Evolutionary conservation across 495 filamentous ascomycete genomes (phyloP).

Genomic region (Usnea hakonensis): DNA sequence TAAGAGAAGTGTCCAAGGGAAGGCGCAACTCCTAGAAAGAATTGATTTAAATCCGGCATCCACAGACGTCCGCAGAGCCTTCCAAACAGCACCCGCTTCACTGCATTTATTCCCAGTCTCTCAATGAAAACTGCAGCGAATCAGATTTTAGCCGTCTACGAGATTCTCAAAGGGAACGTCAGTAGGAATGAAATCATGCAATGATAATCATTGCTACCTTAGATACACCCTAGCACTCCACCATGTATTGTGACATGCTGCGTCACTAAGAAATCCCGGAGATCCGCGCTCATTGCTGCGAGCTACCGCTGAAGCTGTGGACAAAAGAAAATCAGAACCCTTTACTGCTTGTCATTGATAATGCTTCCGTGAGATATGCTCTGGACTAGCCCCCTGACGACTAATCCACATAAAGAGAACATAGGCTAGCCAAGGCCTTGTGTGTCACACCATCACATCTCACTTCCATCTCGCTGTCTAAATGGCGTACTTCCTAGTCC

Average conservation of each 20-base stretch:
- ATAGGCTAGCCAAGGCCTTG: constrained; percentile 2
- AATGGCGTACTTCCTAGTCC: constrained; percentile 98
- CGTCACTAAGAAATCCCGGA: constrained; percentile 1
- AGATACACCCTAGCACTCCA: constrained; percentile 17
- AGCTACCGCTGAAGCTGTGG: constrained; percentile 4
- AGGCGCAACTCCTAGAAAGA: neutral
- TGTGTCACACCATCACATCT: neutral
- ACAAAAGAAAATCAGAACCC: constrained; percentile 11
- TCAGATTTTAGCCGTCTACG: neutral
- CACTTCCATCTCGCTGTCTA: constrained; percentile 31
- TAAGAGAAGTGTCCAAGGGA: neutral
- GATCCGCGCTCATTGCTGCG: constrained; percentile 11
- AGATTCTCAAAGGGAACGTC: neutral
- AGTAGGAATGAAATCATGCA: constrained; percentile 12
- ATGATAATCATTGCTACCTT: constrained; percentile 14
- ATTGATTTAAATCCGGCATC: neutral
- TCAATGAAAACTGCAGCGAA: neutral
- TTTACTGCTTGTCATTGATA: constrained; percentile 12
- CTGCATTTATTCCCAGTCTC: neutral
- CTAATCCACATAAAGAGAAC: neutral
- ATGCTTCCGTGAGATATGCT: constrained; percentile 8
- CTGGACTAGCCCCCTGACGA: constrained; percentile 9
- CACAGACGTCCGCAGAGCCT: neutral
- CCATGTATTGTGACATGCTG: constrained; percentile 10
- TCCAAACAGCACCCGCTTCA: neutral